Base-by-base conservation (phyloP, 148 eudicot genomes). In the Amaranthus hypochondriacus region DNA sequence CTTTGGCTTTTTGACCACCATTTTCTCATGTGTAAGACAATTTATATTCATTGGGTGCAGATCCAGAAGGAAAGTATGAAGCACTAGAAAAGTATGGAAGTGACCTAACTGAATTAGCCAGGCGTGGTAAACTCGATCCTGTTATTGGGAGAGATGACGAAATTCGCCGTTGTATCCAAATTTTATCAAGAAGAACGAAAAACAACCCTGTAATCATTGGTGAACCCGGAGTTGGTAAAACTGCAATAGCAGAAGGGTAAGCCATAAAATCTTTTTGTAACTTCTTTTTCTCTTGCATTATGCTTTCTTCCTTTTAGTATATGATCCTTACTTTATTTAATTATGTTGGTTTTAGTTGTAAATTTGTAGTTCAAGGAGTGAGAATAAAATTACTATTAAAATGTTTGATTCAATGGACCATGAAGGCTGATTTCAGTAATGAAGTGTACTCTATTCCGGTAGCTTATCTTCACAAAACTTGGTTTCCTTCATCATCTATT, bases 161-260 rank as follows among this genome's bases (percentile, higher is more conserved):
- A 84, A 92, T 96, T 75, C 83, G 99, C 59, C 93, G 99, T 11
- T 96, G 99, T 81, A 96, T 92, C 56, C 99, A 96, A 74, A 96
- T 96, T 73, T 83, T 96, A 76, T 87, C 87, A 57, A 87, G 99
- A 46, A 82, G 99, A 82, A 96, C 97, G 64, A 96, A 96, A 84
- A 96, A 92, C 73, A 92, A 96, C 79, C 99, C 99, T 62, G 97
- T 96, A 43, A 92, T 96, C 73, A 96, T 96, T 85, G 99, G 99
- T 70, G 99, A 96, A 76, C 99, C 99, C 65, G 99, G 99, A 51
- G 99, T 96, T 15, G 99, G 99, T 52, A 96, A 96, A 89, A 96
- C 99, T 62, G 99, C 99, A 55, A 96, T 96, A 67, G 99, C 93
- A 12, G 99, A 96, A 89, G 99, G 99, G 99, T 96, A 90, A 44